Conservation (phyloP, 768 basidiomycete genomes). For the Boletus tylopilopsis region DNA sequence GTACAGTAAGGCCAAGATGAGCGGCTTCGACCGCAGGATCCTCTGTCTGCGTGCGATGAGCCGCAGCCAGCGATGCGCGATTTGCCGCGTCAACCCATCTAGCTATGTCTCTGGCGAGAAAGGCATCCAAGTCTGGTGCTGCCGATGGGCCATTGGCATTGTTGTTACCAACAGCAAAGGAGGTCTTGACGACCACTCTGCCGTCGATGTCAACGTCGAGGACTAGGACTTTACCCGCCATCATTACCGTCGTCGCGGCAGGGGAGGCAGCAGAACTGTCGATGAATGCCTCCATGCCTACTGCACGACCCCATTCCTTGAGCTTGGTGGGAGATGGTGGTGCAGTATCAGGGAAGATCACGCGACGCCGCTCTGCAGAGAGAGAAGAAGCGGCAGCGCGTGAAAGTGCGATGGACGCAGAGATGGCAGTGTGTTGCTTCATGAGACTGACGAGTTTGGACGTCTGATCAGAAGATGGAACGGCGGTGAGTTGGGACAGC, state of each 20-base stretch:
- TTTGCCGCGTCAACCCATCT: constrained; percentile 51
- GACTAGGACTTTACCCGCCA: constrained; percentile 79
- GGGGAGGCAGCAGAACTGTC: constrained; percentile 46
- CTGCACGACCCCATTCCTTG: constrained; percentile 56
- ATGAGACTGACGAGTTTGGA: constrained; percentile 66
- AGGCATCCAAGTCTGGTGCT: constrained; percentile 50
- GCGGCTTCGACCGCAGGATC: constrained; percentile 51
- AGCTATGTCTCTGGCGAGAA: constrained; percentile 54
- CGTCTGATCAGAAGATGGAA: constrained; percentile 50
- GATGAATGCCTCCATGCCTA: constrained; percentile 73
- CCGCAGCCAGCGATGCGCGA: constrained; percentile 17
- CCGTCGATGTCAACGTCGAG: constrained; percentile 65
- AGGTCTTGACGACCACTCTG: constrained; percentile 59
- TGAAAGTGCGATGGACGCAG: constrained; percentile 25
- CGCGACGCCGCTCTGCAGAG: constrained; percentile 15
- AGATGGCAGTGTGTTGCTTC: constrained; percentile 55
- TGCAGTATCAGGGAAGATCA: constrained; percentile 28
- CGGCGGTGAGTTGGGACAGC: constrained; percentile 41
- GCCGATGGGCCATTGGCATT: constrained; percentile 45
- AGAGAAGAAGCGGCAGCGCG: constrained; percentile 21
- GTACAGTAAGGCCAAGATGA: constrained; percentile 42
- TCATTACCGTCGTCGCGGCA: constrained; percentile 52
- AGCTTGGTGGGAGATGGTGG: constrained; percentile 38
- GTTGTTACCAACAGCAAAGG: constrained; percentile 57
- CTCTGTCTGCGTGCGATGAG: constrained; percentile 36